Base-by-base conservation (phyloP, 768 basidiomycete species). In the Lactarius indigo region DNA sequence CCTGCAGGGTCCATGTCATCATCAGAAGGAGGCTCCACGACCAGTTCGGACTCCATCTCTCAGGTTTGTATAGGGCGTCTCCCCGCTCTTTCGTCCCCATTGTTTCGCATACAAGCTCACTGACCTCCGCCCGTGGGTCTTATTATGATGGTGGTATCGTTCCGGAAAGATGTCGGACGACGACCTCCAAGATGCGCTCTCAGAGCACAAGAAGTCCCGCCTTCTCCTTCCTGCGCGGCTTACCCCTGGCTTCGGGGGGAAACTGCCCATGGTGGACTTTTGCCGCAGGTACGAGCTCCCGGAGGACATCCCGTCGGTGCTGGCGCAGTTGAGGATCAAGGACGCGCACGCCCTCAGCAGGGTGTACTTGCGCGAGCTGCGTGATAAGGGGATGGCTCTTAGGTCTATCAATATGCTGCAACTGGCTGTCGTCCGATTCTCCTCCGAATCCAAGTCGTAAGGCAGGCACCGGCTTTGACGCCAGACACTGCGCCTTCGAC, bases 221-320 rank as follows among this genome's bases (percentile, higher is more conserved):
- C 61, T 66, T 37, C 61, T 66, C 30, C 60, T 66, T 8, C 65
- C 65, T 17, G 65, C 54, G 12, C 55, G 65, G 30, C 65, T 66
- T 37, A 50, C 55, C 35, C 65, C 61, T 23, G 60, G 61, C 17
- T 62, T 58, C 47, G 23, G 47, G 28, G 61, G 65, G 2, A 66
- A 58, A 20, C 35, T 66, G 15, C 7, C 55, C 7, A 41, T 66
- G 28, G 61, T 41, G n/a, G 56, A 62, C 6, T 66, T 66, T 58
- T 66, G 65, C 57, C 57, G 56, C 17, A 30, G 57, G 44, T 66
- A 63, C 28, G 44, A 66, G 23, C 37, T 66, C 20, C 61, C 65
- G 4, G 65, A 63, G 39, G 57, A 63, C n/a, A 52, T 66, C 10
- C 9, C 31, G 3, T 42, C 65, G 3, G 57, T 59, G 13, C 50